Conservation (phyloP, 1,139 yeast species). For the Sugiyamaella grinbergsii region DNA sequence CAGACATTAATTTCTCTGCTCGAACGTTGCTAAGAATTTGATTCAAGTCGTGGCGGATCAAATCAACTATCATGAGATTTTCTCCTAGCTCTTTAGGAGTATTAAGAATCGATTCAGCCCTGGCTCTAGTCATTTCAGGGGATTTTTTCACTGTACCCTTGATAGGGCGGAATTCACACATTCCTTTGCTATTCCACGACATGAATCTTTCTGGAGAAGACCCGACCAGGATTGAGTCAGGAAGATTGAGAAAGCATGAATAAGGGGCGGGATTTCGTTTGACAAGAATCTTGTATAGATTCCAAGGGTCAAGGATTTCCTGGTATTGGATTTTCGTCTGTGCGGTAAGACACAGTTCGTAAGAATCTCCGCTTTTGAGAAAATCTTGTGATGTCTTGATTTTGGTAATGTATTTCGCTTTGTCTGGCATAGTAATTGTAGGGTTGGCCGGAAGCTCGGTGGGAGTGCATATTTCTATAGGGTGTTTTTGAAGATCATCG, state of each 20-base stretch:
- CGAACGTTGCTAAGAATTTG: slow-evolving; percentile 66
- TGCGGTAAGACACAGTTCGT: slow-evolving; percentile 88
- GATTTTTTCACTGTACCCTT: slow-evolving; percentile 89
- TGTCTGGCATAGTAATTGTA: slow-evolving; percentile 55
- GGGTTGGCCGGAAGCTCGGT: slow-evolving; percentile 39
- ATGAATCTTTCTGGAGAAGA: slow-evolving; percentile 95
- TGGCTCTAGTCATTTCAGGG: slow-evolving; percentile 46
- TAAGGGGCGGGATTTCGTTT: slow-evolving; percentile 88
- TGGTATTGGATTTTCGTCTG: slow-evolving; percentile 61
- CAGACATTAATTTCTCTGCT: slow-evolving; percentile 81
- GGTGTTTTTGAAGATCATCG: slow-evolving; percentile 1
- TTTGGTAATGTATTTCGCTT: slow-evolving; percentile 55
- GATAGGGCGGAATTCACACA: slow-evolving; percentile 86
- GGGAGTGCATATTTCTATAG: slow-evolving; percentile 51
- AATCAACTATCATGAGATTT: slow-evolving; percentile 93
- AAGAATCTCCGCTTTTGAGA: slow-evolving; percentile 83
- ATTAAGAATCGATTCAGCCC: slow-evolving; percentile 65
- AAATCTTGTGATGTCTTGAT: slow-evolving; percentile 68
- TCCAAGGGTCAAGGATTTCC: slow-evolving; percentile 59
- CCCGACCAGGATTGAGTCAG: slow-evolving; percentile 71
- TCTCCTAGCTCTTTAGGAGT: slow-evolving; percentile 96
- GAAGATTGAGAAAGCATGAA: slow-evolving; percentile 76
- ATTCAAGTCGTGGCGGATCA: slow-evolving; percentile 88
- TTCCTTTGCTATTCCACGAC: slow-evolving; percentile 61
- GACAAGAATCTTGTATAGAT: slow-evolving; percentile 71